Evolutionary conservation across 495 filamentous ascomycete genomes (phyloP), one percentile per base, ranked within the genome.

Genomic region (Evansstolkia leycettana): DNA sequence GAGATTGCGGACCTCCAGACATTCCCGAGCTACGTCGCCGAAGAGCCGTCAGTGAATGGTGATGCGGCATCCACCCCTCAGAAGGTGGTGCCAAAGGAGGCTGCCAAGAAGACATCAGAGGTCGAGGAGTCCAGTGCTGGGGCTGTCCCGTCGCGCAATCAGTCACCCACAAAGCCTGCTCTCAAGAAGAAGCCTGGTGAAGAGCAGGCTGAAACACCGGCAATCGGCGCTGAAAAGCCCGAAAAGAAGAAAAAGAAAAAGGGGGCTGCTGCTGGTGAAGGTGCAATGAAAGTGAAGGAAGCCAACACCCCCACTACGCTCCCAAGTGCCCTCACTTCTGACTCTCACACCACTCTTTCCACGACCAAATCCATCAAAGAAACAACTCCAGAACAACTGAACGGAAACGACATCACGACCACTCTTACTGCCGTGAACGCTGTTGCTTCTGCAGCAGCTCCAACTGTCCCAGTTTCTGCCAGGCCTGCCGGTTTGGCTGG

Each of bases 191-290:
- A 62, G 48, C 19, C 39, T 2, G 62, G 48, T 18, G 61, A 67
- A 2, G 69, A 69, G 33, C 64, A 57, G 30, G 34, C 34, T 28
- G 60, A 60, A 17, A 31, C 43, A 27, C 24, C 57, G 9, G 51
- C 56, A 5, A 53, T 47, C 31, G 43, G 53, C 27, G 51, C 65
- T 31, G 71, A 74, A 18, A 73, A 69, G 47, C 33, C 42, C 4
- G 69, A 68, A 29, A 75, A 71, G 56, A 76, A 75, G 36, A 76
- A 73, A 37, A 75, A 66, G 51, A 78, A 76, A 54, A 73, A 72
- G 46, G 58, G 51, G 37, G 45, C 55, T 43, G 58, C 54, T 18
- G 49, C 64, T 39, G 43, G 47, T 41, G 64, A 57, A 41, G 42
- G 52, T 16, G 47, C 45, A 14, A 44, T 47, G 4, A 64, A 61